Conservation (phyloP, 2,329 filamentous ascomycete species). For the Paraconiothyrium sp. region DNA sequence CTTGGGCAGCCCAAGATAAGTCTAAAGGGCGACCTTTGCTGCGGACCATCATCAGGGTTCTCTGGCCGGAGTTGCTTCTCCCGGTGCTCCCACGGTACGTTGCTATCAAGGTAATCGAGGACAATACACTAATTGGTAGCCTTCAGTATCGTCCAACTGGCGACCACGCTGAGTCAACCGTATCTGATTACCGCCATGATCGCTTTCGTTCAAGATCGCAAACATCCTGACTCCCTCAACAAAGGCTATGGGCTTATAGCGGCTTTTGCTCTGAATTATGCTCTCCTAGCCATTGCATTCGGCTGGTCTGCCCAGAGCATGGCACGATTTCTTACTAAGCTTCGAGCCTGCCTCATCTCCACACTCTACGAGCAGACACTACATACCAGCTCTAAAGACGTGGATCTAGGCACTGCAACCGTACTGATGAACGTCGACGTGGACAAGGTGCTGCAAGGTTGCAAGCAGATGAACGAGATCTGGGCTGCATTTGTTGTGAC, state of each 20-base stretch:
- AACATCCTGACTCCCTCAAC: conserved; percentile 21
- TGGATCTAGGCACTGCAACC: conserved; percentile 30
- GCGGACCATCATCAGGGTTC: conserved; percentile 26
- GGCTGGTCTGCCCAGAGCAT: conserved; percentile 36
- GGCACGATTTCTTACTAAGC: conserved; percentile 32
- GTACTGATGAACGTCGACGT: conserved; percentile 45
- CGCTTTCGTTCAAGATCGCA: conserved; percentile 26
- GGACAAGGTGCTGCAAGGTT: conserved; percentile 35
- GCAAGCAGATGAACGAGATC: conserved; percentile 33
- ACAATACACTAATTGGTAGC: neutral
- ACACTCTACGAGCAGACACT: conserved; percentile 36
- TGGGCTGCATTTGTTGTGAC: conserved; percentile 32
- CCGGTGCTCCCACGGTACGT: conserved; percentile 30
- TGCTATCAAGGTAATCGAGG: too few species aligned
- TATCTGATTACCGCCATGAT: conserved; percentile 37
- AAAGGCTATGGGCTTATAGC: conserved; percentile 35
- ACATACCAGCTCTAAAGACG: conserved; percentile 25
- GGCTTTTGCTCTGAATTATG: conserved; percentile 37
- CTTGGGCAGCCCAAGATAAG: conserved; percentile 25
- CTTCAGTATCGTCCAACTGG: conserved; percentile 24
- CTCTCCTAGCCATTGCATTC: conserved; percentile 30
- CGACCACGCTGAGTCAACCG: conserved; percentile 33
- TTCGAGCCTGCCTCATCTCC: conserved; percentile 36
- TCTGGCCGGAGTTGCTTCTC: conserved; percentile 31
- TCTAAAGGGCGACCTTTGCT: conserved; percentile 19